These are phyloP conservation scores for Dinochytrium kinnereticum DNA, from an alignment of 371 early-diverging fungal genomes.

Conservation along the genomic window DNA sequence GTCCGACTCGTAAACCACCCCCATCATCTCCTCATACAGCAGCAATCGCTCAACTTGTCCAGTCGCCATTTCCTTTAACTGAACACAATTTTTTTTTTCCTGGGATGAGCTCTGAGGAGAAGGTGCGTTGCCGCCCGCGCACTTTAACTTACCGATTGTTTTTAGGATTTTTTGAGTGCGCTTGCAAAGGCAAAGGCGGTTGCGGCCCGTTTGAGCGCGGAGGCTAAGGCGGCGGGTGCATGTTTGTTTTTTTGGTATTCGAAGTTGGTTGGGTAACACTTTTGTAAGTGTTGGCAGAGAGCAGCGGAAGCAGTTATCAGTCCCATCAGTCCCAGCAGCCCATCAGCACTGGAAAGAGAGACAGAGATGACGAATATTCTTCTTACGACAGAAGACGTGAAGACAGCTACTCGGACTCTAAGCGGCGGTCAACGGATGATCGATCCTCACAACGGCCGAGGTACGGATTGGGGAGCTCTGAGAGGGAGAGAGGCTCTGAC, in stretches of 20 bases:
- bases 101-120: no score
- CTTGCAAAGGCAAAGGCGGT: slow-evolving; percentile 84
- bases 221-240: slow-evolving; percentile 28
- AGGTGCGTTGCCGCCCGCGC: no score
- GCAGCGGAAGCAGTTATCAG: slow-evolving; percentile 1
- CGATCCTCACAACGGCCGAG: neutral
- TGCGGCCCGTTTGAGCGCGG: slow-evolving; percentile 73
- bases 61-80: no score
- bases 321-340: neutral
- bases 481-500: no score
- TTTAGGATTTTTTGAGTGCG: slow-evolving; percentile 43
- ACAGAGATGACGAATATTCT: slow-evolving; percentile 21
- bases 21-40: neutral
- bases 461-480: slow-evolving; percentile 36
- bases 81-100: no score
- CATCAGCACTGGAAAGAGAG: slow-evolving; percentile 18
- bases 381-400: neutral
- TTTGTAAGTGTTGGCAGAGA: neutral
- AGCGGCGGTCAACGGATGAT: neutral
- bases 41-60: no score
- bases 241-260: neutral
- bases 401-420: slow-evolving; percentile 8
- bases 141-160: no score
- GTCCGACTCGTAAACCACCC: neutral
- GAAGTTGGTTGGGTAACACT: neutral